Evolutionary conservation across 1,284 basidiomycete genomes (phyloP).

Genomic region (Ustilago shanxiensis): DNA sequence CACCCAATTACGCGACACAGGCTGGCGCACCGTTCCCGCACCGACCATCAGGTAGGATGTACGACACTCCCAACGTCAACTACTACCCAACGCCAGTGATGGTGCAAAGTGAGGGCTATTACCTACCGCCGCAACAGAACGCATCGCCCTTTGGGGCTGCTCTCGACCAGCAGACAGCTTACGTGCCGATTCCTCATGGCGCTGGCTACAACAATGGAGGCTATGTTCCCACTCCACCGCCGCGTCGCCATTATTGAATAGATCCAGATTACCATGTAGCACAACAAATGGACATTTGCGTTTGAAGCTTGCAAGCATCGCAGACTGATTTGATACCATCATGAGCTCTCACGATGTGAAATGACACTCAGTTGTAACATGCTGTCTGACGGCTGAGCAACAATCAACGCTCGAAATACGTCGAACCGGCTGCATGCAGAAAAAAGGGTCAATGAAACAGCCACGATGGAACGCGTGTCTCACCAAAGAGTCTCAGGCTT

Average conservation of each 20-base stretch:
- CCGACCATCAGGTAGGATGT: constrained; percentile 33
- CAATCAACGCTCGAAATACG: no score
- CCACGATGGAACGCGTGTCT: background rate
- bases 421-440: background rate
- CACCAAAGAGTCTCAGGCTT: background rate
- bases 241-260: constrained; percentile 8
- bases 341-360: background rate
- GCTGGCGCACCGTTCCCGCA: background rate
- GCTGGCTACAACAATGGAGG: constrained; percentile 4
- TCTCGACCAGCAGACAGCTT: background rate
- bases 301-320: background rate
- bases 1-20: constrained; percentile 28
- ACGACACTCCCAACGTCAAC: constrained; percentile 43
- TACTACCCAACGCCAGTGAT: constrained; percentile 38
- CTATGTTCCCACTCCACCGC: constrained; percentile 13
- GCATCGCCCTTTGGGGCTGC: background rate
- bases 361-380: background rate
- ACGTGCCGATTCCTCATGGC: constrained; percentile 1
- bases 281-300: constrained; percentile 2
- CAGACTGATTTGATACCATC: background rate
- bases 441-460: background rate
- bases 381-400: background rate
- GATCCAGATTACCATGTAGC: background rate
- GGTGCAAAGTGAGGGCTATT: constrained; percentile 14
- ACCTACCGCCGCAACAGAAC: background rate